Conservation (phyloP, 768 basidiomycete species). For the Mycena belliarum region DNA sequence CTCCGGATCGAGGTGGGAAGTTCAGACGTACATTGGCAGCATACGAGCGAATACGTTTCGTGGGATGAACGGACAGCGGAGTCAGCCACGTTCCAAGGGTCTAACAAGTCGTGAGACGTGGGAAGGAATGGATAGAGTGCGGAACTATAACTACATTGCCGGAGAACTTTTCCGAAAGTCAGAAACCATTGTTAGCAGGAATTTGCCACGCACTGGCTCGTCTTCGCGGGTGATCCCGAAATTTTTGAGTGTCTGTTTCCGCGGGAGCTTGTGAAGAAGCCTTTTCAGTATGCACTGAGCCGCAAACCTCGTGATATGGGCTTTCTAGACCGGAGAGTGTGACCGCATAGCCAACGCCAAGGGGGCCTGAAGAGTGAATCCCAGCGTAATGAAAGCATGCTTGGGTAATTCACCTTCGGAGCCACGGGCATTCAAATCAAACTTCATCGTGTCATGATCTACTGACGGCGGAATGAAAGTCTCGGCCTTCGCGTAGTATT, state of each 20-base stretch:
- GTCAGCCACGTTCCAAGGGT: neutral
- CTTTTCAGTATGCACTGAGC: neutral
- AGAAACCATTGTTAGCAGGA: neutral
- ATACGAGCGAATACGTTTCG: neutral
- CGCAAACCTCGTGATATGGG: neutral
- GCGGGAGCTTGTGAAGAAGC: neutral
- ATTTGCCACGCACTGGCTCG: neutral
- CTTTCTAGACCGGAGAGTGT: neutral
- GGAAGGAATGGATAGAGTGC: neutral
- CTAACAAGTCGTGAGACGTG: neutral
- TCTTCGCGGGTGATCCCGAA: neutral
- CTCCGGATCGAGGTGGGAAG: neutral
- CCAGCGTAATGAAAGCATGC: too few species aligned
- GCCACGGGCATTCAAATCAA: neutral
- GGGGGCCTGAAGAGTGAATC: too few species aligned
- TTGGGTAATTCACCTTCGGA: neutral
- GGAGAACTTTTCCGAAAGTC: neutral
- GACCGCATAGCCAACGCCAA: neutral
- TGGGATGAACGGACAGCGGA: neutral
- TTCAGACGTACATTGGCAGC: neutral
- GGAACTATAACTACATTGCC: neutral
- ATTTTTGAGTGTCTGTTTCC: neutral
- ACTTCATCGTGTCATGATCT: neutral
- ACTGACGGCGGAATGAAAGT: neutral
- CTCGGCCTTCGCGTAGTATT: neutral